Conservation (phyloP, 257 asterid genomes). For the Lavandula angustifolia region DNA sequence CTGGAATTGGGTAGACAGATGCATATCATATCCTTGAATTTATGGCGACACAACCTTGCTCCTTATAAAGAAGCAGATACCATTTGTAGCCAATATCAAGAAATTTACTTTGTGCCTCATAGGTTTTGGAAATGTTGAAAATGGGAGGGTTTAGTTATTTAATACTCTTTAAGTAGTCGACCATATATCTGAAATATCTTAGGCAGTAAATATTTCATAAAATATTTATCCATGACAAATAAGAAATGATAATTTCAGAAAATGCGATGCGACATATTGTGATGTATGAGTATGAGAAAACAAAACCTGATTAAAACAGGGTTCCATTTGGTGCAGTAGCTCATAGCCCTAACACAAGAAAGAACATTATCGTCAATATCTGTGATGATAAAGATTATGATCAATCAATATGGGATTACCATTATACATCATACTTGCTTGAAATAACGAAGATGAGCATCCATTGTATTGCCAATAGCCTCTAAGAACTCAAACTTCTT, state of each 20-base stretch:
- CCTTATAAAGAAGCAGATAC: background rate
- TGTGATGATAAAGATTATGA: slow-evolving; percentile 11
- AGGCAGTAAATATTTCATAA: background rate
- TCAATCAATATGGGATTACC: slow-evolving; percentile 16
- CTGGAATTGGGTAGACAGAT: background rate
- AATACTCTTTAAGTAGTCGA: too few species aligned
- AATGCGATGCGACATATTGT: slow-evolving; percentile 7
- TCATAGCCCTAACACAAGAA: slow-evolving; percentile 74
- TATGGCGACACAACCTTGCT: background rate
- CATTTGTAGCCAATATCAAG: background rate
- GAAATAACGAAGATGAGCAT: slow-evolving; percentile 83
- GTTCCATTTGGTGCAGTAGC: slow-evolving; percentile 93
- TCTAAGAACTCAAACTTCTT: slow-evolving; percentile 88
- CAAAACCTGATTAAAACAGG: slow-evolving; percentile 81
- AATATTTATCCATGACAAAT: slow-evolving; percentile 8
- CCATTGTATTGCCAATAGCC: slow-evolving; percentile 85
- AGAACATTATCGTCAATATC: slow-evolving; percentile 37
- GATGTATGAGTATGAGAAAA: background rate
- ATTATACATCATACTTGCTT: slow-evolving; percentile 56
- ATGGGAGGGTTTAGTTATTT: background rate
- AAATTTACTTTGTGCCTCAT: background rate
- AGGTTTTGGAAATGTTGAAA: background rate
- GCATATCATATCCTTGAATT: background rate
- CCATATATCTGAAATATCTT: slow-evolving; percentile 7
- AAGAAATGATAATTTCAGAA: slow-evolving; percentile 2